phyloP scores from a whole-genome alignment of 2,329 filamentous ascomycete species.

The Aspergillus pseudoviridinutans region DNA sequence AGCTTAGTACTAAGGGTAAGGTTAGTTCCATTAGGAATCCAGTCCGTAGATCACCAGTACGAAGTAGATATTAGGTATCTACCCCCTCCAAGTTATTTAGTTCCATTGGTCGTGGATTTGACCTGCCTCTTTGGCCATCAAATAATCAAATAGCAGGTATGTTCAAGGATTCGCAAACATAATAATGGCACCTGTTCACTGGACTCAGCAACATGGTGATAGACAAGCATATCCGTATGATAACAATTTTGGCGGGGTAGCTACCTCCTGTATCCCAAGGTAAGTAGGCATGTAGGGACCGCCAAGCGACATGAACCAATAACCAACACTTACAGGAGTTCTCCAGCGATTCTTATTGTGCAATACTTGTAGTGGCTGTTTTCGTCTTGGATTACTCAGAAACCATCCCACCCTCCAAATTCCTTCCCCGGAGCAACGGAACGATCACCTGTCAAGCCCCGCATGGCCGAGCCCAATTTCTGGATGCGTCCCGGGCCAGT shows the following conservation, averaged over 20 bases:
- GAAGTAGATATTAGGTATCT: too few relatives aligned
- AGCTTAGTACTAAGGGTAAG: not conserved
- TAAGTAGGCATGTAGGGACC: not conserved
- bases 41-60: not conserved
- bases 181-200: not conserved
- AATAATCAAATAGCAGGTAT: not conserved
- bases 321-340: not conserved
- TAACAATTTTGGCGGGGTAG: not conserved
- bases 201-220: not conserved
- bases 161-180: not conserved
- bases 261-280: not conserved
- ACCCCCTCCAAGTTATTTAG: not conserved
- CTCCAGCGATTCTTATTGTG: not conserved
- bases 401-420: not conserved
- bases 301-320: not conserved
- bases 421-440: constrained; percentile 35
- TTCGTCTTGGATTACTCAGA: not conserved
- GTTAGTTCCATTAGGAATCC: not conserved
- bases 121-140: not conserved
- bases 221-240: not conserved
- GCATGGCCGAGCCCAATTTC: constrained; percentile 30
- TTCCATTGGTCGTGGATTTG: not conserved
- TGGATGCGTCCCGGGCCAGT: constrained; percentile 12
- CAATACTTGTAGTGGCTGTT: not conserved
- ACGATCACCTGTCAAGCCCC: constrained; percentile 24